Percentiles rank a stretch among this genome's conserved stretches.
phyloP scores from a whole-genome alignment of 306 rosid species.

The Cyclanthera cordifolia region DNA sequence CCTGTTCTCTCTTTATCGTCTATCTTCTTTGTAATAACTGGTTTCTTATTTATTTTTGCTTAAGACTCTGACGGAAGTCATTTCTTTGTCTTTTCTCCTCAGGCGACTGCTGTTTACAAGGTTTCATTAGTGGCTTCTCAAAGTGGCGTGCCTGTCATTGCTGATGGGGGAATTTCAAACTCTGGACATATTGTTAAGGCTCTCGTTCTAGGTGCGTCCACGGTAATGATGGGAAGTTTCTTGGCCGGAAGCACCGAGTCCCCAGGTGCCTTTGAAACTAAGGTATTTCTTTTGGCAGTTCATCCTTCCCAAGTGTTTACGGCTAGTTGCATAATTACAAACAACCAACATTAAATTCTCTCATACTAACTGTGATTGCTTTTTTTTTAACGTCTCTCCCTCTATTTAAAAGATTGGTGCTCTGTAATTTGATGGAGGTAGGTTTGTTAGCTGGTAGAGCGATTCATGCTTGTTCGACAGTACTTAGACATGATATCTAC shows the following conservation, averaged over 20 bases:
- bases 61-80: neutral
- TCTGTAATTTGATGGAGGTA: neutral
- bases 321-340: neutral
- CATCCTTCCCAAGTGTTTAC: neutral
- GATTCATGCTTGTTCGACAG: neutral
- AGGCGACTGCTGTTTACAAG: slow-evolving; percentile 89
- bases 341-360: neutral
- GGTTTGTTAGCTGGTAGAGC: neutral
- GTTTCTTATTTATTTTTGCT: too few species aligned
- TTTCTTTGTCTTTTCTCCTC: slow-evolving; percentile 11
- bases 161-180: slow-evolving; percentile 88
- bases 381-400: neutral
- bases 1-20: too few species aligned
- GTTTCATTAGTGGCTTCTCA: slow-evolving; percentile 65
- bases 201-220: slow-evolving; percentile 72
- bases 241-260: slow-evolving; percentile 86
- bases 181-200: slow-evolving; percentile 92
- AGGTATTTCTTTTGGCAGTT: slow-evolving; percentile 30
- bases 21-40: too few species aligned
- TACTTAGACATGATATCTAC: too few species aligned
- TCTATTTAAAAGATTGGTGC: neutral
- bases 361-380: neutral
- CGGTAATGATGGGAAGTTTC: slow-evolving; percentile 96
- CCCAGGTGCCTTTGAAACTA: slow-evolving; percentile 68
- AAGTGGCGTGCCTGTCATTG: slow-evolving; percentile 72